These are phyloP conservation scores for Phytopythium delawarense DNA, from an alignment of 352 stramenopile genomes.

Conservation along the genomic window DNA sequence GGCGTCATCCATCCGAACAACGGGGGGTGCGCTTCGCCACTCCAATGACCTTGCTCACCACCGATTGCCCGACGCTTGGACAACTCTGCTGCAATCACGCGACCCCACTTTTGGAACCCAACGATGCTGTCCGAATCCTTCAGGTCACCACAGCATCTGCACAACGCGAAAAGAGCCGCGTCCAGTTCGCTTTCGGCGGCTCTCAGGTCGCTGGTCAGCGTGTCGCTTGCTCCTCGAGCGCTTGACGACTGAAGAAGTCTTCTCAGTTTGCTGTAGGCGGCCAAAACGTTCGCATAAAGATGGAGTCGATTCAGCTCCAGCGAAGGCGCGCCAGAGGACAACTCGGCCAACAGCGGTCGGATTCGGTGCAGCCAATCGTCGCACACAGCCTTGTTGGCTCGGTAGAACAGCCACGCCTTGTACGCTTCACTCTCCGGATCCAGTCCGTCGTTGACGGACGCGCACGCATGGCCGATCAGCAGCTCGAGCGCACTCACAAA, in stretches of 20 bases:
- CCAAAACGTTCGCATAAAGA: conserved; percentile 31
- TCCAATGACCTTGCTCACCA: conserved; percentile 10
- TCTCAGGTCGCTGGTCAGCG: conserved; percentile 22
- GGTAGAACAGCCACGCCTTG: conserved; percentile 52
- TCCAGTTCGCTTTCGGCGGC: conserved; percentile 40
- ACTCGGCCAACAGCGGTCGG: conserved; percentile 41
- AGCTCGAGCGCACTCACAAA: conserved; percentile 53
- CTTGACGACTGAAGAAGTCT: conserved; percentile 19
- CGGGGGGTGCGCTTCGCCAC: conserved; percentile 11
- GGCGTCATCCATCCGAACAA: conserved; percentile 39
- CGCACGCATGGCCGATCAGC: conserved; percentile 31
- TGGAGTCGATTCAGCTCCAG: conserved; percentile 41
- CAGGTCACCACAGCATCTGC: conserved; percentile 32
- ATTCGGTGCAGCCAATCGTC: conserved; percentile 70
- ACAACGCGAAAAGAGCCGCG: conserved; percentile 37
- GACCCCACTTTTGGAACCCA: conserved; percentile 41
- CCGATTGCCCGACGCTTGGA: conserved; percentile 3
- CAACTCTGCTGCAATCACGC: conserved; percentile 25
- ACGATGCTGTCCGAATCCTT: conserved; percentile 54
- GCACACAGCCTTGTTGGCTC: conserved; percentile 61
- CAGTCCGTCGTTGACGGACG: conserved; percentile 12
- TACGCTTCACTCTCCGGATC: conserved; percentile 38
- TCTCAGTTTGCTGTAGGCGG: conserved; percentile 32
- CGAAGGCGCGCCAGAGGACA: conserved; percentile 23
- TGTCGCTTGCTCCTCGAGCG: conserved; percentile 10